Evolutionary conservation across 2,329 filamentous ascomycete species (phyloP).

Genomic region (Sporothrix humicola): DNA sequence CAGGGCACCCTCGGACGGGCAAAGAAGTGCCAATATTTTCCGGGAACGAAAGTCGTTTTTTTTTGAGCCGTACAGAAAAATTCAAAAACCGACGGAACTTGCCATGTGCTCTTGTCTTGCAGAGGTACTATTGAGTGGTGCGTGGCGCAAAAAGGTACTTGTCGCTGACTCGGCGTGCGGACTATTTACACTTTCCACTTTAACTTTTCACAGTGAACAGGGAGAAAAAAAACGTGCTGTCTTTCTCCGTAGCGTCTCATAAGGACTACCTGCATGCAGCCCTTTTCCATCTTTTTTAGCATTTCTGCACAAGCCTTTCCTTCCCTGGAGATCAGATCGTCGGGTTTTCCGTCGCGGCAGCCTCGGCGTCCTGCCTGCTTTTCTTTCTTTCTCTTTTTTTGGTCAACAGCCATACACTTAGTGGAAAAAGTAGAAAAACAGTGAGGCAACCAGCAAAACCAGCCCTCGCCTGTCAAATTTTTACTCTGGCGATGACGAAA

Average conservation of each 20-base stretch:
- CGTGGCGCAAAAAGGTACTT: neutral
- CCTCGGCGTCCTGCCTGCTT: neutral
- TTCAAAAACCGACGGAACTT: neutral
- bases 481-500: neutral
- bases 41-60: neutral
- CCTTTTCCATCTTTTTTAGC: neutral
- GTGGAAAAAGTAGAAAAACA: too few species aligned
- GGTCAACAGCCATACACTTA: neutral
- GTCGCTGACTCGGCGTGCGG: neutral
- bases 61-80: neutral
- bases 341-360: neutral
- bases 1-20: neutral
- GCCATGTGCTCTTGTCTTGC: neutral
- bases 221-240: neutral
- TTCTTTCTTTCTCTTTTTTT: neutral
- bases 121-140: neutral
- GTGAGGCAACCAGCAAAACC: neutral
- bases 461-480: neutral
- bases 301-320: neutral
- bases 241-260: conserved; percentile 1
- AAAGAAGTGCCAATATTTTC: neutral
- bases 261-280: neutral
- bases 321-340: neutral
- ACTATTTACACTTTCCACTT: neutral
- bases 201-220: neutral